Base-by-base conservation (phyloP, 2,329 filamentous ascomycete species). In the Amesomyces nigricolor region DNA sequence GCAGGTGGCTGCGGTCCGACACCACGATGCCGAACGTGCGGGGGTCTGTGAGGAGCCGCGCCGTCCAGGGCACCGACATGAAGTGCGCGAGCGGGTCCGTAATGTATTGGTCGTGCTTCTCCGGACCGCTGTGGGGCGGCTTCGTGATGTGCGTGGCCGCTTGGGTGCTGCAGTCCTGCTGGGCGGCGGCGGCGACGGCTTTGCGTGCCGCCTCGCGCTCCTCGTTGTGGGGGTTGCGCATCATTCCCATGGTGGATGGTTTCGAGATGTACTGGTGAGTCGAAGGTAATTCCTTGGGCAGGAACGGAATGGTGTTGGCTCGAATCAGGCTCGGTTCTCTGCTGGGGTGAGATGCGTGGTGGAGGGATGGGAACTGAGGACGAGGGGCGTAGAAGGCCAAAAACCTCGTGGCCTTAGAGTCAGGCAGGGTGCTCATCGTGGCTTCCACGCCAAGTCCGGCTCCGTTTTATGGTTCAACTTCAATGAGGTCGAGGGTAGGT, bases 1-100 rank as follows among this genome's bases (percentile, higher is more conserved):
- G 29, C 8, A 63, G 53, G 10, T 51, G 60, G 9, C 40, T 39
- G 14, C 61, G 56, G 58, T 62, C 61, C 38, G 47, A 16, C 13
- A 62, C 54, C 29, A 52, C 38, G 29, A 54, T 56, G 17, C 51
- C 48, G 37, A 58, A 38, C 9, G 53, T 38, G 4, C 30, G 37
- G 13, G 60, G 60, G 53, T 61, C 61, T 11, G 37, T 39, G 17
- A 63, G 58, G 10, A 62, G 54, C 5, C 19, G 16, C 3, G 56
- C 57, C 19, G 56, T 30, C 60, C 57, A 62, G 6, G 61, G 61
- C 29, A 62, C 61, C 42, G 57, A 38, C 4, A 45, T 35, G 58
- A 63, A 63, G 52, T 63, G 60, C 2, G 53, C 55, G n/a, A 62
- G 46, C 4, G 61, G 61, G 53, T 63, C 57, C 11, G 50, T n/a